Evolutionary conservation across 805 yeast species (phyloP).

Genomic region (Candida caryicola): DNA sequence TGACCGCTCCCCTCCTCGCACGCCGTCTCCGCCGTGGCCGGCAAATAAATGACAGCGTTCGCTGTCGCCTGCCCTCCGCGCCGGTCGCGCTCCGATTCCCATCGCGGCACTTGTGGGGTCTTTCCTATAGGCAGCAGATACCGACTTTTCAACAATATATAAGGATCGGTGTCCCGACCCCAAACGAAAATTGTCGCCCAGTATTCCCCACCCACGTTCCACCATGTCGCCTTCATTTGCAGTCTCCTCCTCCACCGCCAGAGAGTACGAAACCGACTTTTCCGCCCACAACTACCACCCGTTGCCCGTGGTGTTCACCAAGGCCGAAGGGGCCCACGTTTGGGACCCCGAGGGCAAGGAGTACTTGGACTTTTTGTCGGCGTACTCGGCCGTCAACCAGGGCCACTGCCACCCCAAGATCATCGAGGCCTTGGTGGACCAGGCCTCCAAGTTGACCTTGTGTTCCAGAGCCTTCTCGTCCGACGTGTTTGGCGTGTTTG

Average conservation of each 20-base stretch:
- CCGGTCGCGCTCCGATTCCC: slow-evolving; percentile 4
- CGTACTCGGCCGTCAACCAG: slow-evolving; percentile 96
- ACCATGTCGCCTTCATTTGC: slow-evolving; percentile 36
- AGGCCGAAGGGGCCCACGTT: slow-evolving; percentile 86
- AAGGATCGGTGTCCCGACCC: not conserved
- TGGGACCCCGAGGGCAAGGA: slow-evolving; percentile 98
- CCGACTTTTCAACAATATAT: slow-evolving; percentile 10
- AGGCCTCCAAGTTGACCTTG: slow-evolving; percentile 78
- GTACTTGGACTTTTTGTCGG: slow-evolving; percentile 88
- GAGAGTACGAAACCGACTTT: slow-evolving; percentile 67
- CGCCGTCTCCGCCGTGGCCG: no score
- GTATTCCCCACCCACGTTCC: slow-evolving; percentile 1
- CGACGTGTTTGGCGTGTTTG: slow-evolving; percentile 81
- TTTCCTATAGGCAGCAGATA: slow-evolving; percentile 17
- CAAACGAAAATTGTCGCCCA: slow-evolving; percentile 2
- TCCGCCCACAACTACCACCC: slow-evolving; percentile 98
- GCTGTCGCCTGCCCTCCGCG: slow-evolving; percentile 7
- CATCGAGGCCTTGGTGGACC: slow-evolving; percentile 78
- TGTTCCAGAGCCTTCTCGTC: slow-evolving; percentile 92
- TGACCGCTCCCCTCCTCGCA: no score
- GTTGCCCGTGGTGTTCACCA: slow-evolving; percentile 87
- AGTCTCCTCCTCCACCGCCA: slow-evolving; percentile 64
- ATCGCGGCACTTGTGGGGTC: not conserved
- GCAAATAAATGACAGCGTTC: not conserved
- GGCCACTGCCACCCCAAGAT: slow-evolving; percentile 98